A percentile compares a stretch with the other conserved stretches of the same genome.
Conservation (phyloP, 176 grass and related monocot species). For the Ampelocalamus luodianensis region DNA sequence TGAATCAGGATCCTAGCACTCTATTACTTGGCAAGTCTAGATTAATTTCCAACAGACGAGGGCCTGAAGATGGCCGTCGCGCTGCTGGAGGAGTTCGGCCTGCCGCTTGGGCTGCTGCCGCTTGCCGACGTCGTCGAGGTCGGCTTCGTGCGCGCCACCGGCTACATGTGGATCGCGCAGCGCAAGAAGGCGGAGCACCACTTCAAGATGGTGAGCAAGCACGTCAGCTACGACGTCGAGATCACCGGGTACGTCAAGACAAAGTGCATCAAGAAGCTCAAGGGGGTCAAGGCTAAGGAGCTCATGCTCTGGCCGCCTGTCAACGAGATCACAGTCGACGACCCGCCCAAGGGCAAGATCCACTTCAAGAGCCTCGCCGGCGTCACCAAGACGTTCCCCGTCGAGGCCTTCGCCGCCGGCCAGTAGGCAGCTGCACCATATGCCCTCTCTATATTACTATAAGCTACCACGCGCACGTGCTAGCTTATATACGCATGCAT, state of each 20-base stretch:
- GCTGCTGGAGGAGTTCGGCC: slow-evolving; percentile 74
- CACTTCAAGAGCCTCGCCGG: slow-evolving; percentile 86
- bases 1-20: no score
- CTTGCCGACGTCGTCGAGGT: slow-evolving; percentile 63
- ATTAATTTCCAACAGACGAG: no score
- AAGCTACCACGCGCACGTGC: background rate
- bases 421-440: slow-evolving; percentile 44
- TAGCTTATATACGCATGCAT: background rate
- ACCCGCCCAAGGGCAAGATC: slow-evolving; percentile 71
- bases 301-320: slow-evolving; percentile 79
- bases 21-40: no score
- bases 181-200: slow-evolving; percentile 68
- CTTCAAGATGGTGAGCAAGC: slow-evolving; percentile 67
- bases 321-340: slow-evolving; percentile 64
- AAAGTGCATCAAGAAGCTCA: slow-evolving; percentile 72
- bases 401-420: slow-evolving; percentile 67
- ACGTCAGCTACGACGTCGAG: slow-evolving; percentile 62
- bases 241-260: slow-evolving; percentile 59
- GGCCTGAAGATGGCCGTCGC: slow-evolving; percentile 33
- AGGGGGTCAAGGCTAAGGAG: slow-evolving; percentile 81
- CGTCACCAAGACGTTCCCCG: slow-evolving; percentile 82
- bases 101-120: slow-evolving; percentile 81
- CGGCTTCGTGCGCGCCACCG: slow-evolving; percentile 71
- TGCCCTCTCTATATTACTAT: background rate
- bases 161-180: slow-evolving; percentile 80